phyloP scores from a whole-genome alignment of 2,329 filamentous ascomycete species.

The Pseudocercospora eumusae region DNA sequence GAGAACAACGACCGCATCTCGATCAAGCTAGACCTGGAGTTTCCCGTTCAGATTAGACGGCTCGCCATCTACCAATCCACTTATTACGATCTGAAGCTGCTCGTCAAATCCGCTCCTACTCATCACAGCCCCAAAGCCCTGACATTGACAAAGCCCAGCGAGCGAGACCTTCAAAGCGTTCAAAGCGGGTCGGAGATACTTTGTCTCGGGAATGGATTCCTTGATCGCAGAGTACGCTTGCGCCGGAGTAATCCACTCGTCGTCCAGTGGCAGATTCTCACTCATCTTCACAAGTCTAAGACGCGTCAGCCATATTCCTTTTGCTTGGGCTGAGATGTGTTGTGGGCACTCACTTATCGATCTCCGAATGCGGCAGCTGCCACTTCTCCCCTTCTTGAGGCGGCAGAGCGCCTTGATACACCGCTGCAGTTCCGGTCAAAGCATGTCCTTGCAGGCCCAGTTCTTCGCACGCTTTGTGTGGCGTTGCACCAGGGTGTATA shows the following conservation, averaged over 20 bases:
- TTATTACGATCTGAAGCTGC: slow-evolving; percentile 17
- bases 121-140: slow-evolving; percentile 30
- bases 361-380: slow-evolving; percentile 33
- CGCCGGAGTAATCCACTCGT: slow-evolving; percentile 31
- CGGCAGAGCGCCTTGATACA: slow-evolving; percentile 25
- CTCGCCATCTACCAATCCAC: not conserved
- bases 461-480: slow-evolving; percentile 2
- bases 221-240: slow-evolving; percentile 29
- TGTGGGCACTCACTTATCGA: slow-evolving; percentile 22
- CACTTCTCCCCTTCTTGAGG: slow-evolving; percentile 17
- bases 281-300: slow-evolving; percentile 29
- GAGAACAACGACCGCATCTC: not conserved
- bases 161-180: slow-evolving; percentile 27
- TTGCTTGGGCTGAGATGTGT: not conserved
- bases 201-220: slow-evolving; percentile 17
- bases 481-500: slow-evolving; percentile 23
- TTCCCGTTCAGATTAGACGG: not conserved
- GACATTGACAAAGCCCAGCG: slow-evolving; percentile 21
- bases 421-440: slow-evolving; percentile 24
- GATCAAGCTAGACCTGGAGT: not conserved
- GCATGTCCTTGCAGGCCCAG: slow-evolving; percentile 23
- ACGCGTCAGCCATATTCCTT: not conserved
- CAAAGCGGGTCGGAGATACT: slow-evolving; percentile 23
- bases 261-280: slow-evolving; percentile 26
- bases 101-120: slow-evolving; percentile 20